A percentile compares a stretch with the other conserved stretches of the same genome.
Evolutionary conservation across 176 grass and related monocot genomes (phyloP).

Genomic region (Urochloa ruziziensis): DNA sequence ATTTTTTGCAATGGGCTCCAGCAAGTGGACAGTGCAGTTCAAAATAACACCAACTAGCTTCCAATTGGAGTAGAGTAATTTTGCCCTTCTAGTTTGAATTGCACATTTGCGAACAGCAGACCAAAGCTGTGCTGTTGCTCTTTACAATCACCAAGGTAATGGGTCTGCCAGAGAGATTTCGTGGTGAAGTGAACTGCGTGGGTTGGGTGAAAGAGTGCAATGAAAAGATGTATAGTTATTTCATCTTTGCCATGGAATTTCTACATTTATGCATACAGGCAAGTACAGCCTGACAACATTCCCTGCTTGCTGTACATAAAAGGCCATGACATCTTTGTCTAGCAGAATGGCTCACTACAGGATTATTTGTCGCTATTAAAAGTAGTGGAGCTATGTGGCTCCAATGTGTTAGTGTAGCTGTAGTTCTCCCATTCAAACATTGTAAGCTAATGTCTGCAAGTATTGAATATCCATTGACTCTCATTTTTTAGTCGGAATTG

Average conservation of each 20-base stretch:
- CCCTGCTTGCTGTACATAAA: neutral
- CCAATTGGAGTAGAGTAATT: neutral
- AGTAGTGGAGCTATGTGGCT: neutral
- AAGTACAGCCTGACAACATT: neutral
- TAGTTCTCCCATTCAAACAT: neutral
- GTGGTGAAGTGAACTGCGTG: neutral
- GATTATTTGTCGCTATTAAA: neutral
- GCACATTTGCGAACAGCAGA: neutral
- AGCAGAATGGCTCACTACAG: neutral
- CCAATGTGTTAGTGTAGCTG: neutral
- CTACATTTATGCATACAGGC: neutral
- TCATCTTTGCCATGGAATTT: neutral
- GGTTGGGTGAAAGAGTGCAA: neutral
- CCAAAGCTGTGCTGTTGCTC: neutral
- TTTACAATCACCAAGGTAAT: neutral
- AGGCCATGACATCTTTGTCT: neutral
- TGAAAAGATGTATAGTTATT: neutral
- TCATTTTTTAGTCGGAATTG: neutral
- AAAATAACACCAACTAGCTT: no score
- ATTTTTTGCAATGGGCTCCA: neutral
- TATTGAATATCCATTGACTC: neutral
- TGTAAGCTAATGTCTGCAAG: neutral
- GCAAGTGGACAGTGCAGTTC: no score
- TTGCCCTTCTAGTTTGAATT: neutral
- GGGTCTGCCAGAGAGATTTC: neutral